These are phyloP conservation scores for Nicotiana paniculata DNA, from an alignment of 257 asterid species.

Conservation along the genomic window DNA sequence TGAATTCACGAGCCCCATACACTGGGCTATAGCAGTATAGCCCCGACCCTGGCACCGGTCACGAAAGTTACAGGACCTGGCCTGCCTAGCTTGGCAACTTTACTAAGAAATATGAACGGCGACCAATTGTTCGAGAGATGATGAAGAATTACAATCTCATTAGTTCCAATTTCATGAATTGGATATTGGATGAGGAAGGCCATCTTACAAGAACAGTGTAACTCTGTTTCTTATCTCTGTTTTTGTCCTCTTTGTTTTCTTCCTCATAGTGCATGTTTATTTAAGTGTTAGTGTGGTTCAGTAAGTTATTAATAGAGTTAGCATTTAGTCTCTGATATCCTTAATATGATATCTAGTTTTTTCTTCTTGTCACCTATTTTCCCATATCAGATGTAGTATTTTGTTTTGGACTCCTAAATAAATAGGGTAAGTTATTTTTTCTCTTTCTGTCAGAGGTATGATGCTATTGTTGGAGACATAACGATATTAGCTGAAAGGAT, in stretches of 20 bases:
- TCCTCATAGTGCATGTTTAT: constrained; percentile 71
- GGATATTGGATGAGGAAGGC: too few species aligned
- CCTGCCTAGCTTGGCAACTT: too few species aligned
- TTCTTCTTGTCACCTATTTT: not conserved
- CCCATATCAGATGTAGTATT: too few species aligned
- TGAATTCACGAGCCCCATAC: too few species aligned
- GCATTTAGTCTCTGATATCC: not conserved
- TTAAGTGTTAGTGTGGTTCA: constrained; percentile 50
- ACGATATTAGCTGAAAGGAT: constrained; percentile 26
- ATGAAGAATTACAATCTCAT: too few species aligned
- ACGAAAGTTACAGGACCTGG: too few species aligned
- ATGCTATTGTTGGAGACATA: constrained; percentile 28
- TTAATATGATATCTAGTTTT: not conserved
- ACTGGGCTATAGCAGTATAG: too few species aligned
- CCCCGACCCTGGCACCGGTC: too few species aligned
- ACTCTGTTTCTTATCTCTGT: constrained; percentile 45
- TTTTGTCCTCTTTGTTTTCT: constrained; percentile 46
- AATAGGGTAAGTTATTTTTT: not conserved
- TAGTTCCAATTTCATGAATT: too few species aligned
- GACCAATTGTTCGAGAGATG: too few species aligned
- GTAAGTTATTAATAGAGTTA: constrained; percentile 12
- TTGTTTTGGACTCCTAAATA: not conserved
- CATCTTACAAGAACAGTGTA: constrained; percentile 36
- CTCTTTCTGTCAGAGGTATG: constrained; percentile 9
- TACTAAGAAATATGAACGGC: too few species aligned